A percentile compares a stretch with the other conserved stretches of the same genome.
Conservation (phyloP, 257 asterid species). For the Gentiana straminea region DNA sequence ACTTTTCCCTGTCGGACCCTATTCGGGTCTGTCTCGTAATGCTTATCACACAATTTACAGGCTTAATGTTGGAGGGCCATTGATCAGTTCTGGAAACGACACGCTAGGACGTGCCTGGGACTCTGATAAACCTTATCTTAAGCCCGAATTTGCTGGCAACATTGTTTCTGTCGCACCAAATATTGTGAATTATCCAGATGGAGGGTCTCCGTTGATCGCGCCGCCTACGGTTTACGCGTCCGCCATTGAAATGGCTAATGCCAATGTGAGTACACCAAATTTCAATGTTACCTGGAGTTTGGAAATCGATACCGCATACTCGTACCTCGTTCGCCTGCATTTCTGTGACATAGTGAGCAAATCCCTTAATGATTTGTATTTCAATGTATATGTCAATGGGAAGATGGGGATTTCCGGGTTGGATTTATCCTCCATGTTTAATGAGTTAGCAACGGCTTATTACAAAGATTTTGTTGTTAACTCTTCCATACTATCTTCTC, state of each 20-base stretch:
- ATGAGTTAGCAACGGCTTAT: slow-evolving; percentile 21
- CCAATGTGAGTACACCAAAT: slow-evolving; percentile 45
- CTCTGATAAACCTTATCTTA: slow-evolving; percentile 42
- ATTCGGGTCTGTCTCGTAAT: slow-evolving; percentile 22
- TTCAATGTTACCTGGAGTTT: slow-evolving; percentile 76
- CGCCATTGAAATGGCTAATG: slow-evolving; percentile 65
- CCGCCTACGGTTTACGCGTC: slow-evolving; percentile 74
- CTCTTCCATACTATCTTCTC: slow-evolving; percentile 19
- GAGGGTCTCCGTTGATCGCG: slow-evolving; percentile 70
- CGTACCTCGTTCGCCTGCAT: slow-evolving; percentile 73
- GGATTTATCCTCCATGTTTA: slow-evolving; percentile 26
- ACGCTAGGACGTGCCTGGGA: slow-evolving; percentile 38
- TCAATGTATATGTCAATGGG: slow-evolving; percentile 36
- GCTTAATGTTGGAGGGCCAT: slow-evolving; percentile 44
- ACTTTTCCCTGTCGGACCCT: slow-evolving; percentile 34
- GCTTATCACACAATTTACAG: slow-evolving; percentile 32
- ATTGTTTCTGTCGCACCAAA: slow-evolving; percentile 33
- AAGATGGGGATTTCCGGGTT: slow-evolving; percentile 40
- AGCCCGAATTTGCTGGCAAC: slow-evolving; percentile 32
- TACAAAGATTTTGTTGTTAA: slow-evolving; percentile 35
- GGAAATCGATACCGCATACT: slow-evolving; percentile 45
- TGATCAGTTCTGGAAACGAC: slow-evolving; percentile 23
- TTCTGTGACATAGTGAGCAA: slow-evolving; percentile 83
- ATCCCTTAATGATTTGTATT: slow-evolving; percentile 19
- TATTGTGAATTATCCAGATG: slow-evolving; percentile 51